Conservation (phyloP, 108 stramenopile species). For the Nannochloropsis oceanica region DNA sequence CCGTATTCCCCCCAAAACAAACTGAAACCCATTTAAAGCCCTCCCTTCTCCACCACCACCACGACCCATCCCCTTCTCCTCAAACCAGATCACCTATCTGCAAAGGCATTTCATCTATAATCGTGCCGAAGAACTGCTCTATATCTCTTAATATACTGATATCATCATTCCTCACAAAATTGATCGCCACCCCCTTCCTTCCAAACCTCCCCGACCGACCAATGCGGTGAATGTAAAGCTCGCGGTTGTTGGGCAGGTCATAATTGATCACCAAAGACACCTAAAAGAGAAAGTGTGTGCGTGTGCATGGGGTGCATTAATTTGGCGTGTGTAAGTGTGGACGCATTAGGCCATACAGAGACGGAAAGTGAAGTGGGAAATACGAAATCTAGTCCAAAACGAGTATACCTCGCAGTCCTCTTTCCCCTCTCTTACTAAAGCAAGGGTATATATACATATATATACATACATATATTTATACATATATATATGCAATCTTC, state of each 20-base stretch:
- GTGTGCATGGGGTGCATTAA: neutral
- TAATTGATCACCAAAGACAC: constrained; percentile 96
- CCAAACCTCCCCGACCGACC: constrained; percentile 95
- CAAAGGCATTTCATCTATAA: constrained; percentile 93
- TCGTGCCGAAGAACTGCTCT: constrained; percentile 87
- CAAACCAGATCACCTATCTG: constrained; percentile 71
- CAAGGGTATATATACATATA: too few species aligned
- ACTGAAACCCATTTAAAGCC: neutral
- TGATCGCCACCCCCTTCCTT: constrained; percentile 96
- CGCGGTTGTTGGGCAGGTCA: constrained; percentile 84
- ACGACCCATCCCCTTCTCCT: neutral
- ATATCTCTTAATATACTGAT: constrained; percentile 73
- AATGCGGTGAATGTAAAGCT: constrained; percentile 88
- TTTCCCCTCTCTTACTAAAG: too few species aligned
- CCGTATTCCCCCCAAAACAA: neutral
- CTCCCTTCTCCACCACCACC: neutral
- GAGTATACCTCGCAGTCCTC: too few species aligned
- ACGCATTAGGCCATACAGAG: too few species aligned
- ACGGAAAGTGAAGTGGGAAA: too few species aligned
- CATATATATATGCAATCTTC: too few species aligned
- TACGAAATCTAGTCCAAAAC: too few species aligned
- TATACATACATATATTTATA: too few species aligned
- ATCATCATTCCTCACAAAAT: constrained; percentile 91
- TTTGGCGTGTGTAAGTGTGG: too few species aligned
- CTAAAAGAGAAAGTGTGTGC: constrained; percentile 32